These are phyloP conservation scores for Globisporangium nagaii DNA, from an alignment of 352 stramenopile genomes.

Conservation along the genomic window DNA sequence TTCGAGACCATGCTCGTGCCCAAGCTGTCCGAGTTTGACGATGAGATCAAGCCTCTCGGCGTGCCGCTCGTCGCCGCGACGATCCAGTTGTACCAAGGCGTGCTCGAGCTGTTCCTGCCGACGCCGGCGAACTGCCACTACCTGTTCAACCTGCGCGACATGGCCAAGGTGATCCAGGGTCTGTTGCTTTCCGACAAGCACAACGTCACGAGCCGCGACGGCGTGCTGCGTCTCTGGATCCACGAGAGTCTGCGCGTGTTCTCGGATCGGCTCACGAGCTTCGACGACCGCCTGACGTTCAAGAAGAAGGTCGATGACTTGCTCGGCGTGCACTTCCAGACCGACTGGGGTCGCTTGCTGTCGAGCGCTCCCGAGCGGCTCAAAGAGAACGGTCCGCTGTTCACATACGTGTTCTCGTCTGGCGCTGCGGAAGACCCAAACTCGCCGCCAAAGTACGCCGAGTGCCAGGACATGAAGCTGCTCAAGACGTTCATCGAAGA, in stretches of 20 bases:
- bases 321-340: constrained; percentile 70
- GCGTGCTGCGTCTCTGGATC: constrained; percentile 83
- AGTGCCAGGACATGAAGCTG: constrained; percentile 82
- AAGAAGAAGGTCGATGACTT: constrained; percentile 82
- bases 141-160: constrained; percentile 86
- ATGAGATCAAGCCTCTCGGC: constrained; percentile 83
- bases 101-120: constrained; percentile 82
- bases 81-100: constrained; percentile 84
- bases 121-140: constrained; percentile 89
- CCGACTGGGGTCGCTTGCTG: constrained; percentile 66
- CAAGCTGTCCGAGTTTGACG: constrained; percentile 83
- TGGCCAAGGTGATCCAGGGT: constrained; percentile 86
- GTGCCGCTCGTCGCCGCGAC: constrained; percentile 69
- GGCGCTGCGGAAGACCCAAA: constrained; percentile 18
- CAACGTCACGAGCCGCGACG: constrained; percentile 61
- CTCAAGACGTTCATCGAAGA: constrained; percentile 89
- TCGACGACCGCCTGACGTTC: constrained; percentile 87
- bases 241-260: constrained; percentile 90
- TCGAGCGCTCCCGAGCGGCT: constrained; percentile 48
- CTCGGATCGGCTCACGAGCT: constrained; percentile 86
- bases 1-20: constrained; percentile 88
- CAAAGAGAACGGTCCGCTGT: constrained; percentile 77
- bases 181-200: constrained; percentile 73
- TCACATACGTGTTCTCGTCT: constrained; percentile 75
- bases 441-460: constrained; percentile 43